Conservation (phyloP, 352 stramenopile genomes). For the Globisporangium paddicum region DNA sequence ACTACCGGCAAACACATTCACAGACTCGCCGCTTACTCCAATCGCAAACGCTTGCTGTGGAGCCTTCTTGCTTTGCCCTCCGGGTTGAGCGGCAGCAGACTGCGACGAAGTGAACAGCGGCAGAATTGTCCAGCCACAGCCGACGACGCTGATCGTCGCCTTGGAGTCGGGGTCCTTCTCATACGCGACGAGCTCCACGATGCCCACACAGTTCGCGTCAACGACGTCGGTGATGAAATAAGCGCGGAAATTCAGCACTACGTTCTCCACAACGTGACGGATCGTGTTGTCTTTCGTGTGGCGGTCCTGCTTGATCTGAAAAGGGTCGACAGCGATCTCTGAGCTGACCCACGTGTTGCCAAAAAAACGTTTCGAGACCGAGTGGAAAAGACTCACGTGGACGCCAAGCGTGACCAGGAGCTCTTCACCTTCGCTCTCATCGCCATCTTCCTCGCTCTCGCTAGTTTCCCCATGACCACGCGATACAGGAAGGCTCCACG, state of each 20-base stretch:
- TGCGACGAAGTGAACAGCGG: conserved; percentile 69
- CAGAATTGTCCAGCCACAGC: conserved; percentile 92
- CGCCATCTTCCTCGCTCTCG: conserved; percentile 21
- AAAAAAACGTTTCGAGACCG: conserved; percentile 84
- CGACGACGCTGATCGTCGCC: conserved; percentile 58
- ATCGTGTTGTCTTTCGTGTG: conserved; percentile 38
- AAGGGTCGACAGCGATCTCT: conserved; percentile 46
- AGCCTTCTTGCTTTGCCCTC: conserved; percentile 7
- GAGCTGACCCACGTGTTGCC: conserved; percentile 89
- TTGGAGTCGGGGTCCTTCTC: conserved; percentile 81
- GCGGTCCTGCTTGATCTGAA: conserved; percentile 46
- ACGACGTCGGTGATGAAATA: conserved; percentile 86
- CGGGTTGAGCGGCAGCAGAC: conserved; percentile 12
- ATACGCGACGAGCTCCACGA: conserved; percentile 92
- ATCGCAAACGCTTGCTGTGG: conserved; percentile 26
- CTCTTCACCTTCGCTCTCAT: conserved; percentile 39
- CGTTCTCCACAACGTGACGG: conserved; percentile 47
- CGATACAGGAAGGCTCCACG: conserved; percentile 5
- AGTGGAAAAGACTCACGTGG: conserved; percentile 89
- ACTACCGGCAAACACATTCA: conserved; percentile 68
- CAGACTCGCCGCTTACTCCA: conserved; percentile 37
- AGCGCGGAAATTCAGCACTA: conserved; percentile 58
- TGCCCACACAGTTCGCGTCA: conserved; percentile 87
- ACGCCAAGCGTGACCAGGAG: conserved; percentile 63
- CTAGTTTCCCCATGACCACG: conserved; percentile 11